Evolutionary conservation across 164 flowering plant genomes (phyloP), one percentile per base, ranked within the genome.

Genomic region (Macadamia tetraphylla): DNA sequence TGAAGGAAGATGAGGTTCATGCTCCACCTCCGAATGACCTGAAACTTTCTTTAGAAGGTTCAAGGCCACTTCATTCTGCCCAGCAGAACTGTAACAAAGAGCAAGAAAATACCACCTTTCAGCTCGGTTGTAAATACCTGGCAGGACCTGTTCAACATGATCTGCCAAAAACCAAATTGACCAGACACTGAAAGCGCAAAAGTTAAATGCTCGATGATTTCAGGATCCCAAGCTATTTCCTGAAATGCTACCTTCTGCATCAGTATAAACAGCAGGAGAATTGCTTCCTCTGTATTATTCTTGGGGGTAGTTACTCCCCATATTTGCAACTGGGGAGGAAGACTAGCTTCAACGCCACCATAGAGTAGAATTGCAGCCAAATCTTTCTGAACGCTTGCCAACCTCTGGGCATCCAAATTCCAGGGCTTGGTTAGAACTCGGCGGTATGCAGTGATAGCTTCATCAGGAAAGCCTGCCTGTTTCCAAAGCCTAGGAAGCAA

Each of bases 31-130:
- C 31, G 91, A 89, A 66, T n/a, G 58, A 64, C 88, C 88, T 0
- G 74, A 70, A 30, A 80, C 74, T 65, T 85, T 90, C 78, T 76
- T 87, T 55, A 92, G 63, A 71, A 95, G 88, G 76, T 87, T 83
- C 74, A 95, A 71, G 15, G 98, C 94, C 29, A 74, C 79, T 58
- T 89, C 85, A 77, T 76, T 77, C 73, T 86, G 87, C 49, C 94
- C 97, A 3, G 85, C 82, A 44, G 97, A 88, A 77, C 85, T 76
- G 71, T 90, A 90, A 80, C 99, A 95, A 64, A 95, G 94, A 70
- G 96, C 88, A 44, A 95, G 97, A 80, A 86, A 64, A 75, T 88
- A 88, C 99, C 98, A 95, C 66, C 98, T 83, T 68, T 90, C 91
- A 32, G 76, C 81, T 74, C 98, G 76, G 62, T 62, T 70, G 63